Percentiles rank a stretch among this genome's conserved stretches.
These are phyloP conservation scores for Acacia crassicarpa DNA, from an alignment of 306 rosid genomes.

Conservation along the genomic window DNA sequence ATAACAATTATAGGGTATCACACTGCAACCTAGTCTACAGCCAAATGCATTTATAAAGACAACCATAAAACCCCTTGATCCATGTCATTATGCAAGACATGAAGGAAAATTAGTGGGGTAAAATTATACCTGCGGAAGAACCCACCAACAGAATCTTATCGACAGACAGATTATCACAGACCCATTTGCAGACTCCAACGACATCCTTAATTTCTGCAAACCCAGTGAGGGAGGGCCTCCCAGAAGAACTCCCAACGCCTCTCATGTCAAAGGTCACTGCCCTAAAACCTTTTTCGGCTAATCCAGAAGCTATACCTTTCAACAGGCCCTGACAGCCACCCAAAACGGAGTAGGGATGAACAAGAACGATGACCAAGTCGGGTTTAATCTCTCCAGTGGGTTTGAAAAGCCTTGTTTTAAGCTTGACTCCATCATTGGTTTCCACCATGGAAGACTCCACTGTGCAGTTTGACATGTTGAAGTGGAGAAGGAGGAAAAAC, in stretches of 20 bases:
- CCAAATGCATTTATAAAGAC: neutral
- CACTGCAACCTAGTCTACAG: neutral
- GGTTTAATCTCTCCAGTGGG: slow-evolving; percentile 37
- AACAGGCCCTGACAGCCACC: slow-evolving; percentile 90
- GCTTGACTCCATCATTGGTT: slow-evolving; percentile 67
- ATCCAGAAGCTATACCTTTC: slow-evolving; percentile 75
- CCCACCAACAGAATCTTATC: slow-evolving; percentile 64
- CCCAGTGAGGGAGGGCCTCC: slow-evolving; percentile 79
- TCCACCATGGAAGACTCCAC: slow-evolving; percentile 67
- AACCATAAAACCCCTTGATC: slow-evolving; percentile 19
- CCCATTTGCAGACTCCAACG: slow-evolving; percentile 67
- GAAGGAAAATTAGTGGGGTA: neutral
- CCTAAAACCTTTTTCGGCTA: slow-evolving; percentile 59
- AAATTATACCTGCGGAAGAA: slow-evolving; percentile 85
- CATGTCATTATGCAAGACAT: neutral
- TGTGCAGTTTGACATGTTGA: slow-evolving; percentile 48
- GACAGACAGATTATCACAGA: slow-evolving; percentile 38
- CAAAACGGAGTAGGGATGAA: slow-evolving; percentile 86
- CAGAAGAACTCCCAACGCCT: slow-evolving; percentile 79
- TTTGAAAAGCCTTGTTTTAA: slow-evolving; percentile 65
- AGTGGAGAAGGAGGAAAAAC: neutral
- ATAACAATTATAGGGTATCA: neutral
- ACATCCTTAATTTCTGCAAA: slow-evolving; percentile 83
- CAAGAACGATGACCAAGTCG: slow-evolving; percentile 62
- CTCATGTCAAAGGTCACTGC: slow-evolving; percentile 88